These are phyloP conservation scores for Otatea glauca DNA, from an alignment of 176 grass and related monocot species.

Conservation along the genomic window DNA sequence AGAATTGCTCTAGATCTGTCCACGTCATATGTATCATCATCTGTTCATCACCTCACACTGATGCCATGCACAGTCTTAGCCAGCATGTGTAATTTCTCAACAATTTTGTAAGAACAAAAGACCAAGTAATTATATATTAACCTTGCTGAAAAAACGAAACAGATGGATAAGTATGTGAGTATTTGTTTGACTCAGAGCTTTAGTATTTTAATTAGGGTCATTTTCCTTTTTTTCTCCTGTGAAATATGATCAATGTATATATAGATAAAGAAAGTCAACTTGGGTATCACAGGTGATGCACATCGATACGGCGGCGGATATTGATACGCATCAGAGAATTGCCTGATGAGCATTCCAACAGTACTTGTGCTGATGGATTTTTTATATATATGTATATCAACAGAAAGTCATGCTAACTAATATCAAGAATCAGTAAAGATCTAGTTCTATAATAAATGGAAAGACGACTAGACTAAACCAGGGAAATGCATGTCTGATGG, in stretches of 20 bases:
- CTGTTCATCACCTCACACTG: background rate
- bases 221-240: background rate
- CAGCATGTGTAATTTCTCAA: background rate
- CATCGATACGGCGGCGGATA: background rate
- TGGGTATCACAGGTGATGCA: background rate
- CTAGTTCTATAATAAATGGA: background rate
- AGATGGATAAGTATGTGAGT: background rate
- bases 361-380: background rate
- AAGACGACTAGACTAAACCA: background rate
- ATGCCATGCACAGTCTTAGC: background rate
- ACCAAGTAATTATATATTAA: background rate
- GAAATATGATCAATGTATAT: background rate
- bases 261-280: background rate
- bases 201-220: background rate
- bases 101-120: background rate
- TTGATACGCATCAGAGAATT: background rate
- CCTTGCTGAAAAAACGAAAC: background rate
- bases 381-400: background rate
- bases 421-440: background rate
- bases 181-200: background rate
- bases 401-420: background rate
- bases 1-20: background rate
- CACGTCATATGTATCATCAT: background rate
- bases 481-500: background rate
- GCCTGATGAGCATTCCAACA: background rate